Conservation (phyloP, 2,329 filamentous ascomycete genomes). For the Calycina marina region DNA sequence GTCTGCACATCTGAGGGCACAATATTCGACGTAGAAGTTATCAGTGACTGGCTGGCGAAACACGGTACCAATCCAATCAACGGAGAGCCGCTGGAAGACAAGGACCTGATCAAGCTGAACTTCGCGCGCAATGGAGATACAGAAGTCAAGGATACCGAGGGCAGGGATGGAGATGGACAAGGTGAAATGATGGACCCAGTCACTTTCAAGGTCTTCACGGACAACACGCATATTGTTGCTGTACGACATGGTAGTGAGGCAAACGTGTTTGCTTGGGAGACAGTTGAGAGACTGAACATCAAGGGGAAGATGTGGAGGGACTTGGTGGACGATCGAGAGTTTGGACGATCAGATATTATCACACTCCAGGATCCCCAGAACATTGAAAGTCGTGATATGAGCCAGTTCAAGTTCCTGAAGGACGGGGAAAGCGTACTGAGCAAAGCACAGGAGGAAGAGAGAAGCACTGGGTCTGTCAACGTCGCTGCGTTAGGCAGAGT, state of each 20-base stretch:
- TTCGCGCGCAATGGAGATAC: slow-evolving; percentile 80
- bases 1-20: slow-evolving; percentile 81
- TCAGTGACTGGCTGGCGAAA: slow-evolving; percentile 85
- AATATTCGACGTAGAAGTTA: slow-evolving; percentile 91
- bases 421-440: slow-evolving; percentile 61
- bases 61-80: slow-evolving; percentile 85
- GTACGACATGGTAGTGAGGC: slow-evolving; percentile 67
- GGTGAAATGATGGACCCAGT: slow-evolving; percentile 91
- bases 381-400: slow-evolving; percentile 65
- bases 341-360: slow-evolving; percentile 82
- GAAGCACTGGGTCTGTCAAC: slow-evolving; percentile 59
- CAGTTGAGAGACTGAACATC: slow-evolving; percentile 86
- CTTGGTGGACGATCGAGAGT: slow-evolving; percentile 74
- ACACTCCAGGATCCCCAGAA: slow-evolving; percentile 94
- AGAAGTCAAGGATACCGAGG: slow-evolving; percentile 30
- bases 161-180: slow-evolving; percentile 38
- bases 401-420: slow-evolving; percentile 75
- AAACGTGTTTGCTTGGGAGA: slow-evolving; percentile 95
- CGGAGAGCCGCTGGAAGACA: slow-evolving; percentile 61
- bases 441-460: slow-evolving; percentile 54
- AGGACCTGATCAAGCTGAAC: slow-evolving; percentile 79
- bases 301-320: slow-evolving; percentile 95
- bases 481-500: slow-evolving; percentile 63
- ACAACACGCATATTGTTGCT: slow-evolving; percentile 94
- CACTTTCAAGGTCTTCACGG: slow-evolving; percentile 93